Evolutionary conservation across 495 filamentous ascomycete species (phyloP), one percentile per base, ranked within the genome.

Genomic region (Friedmanniomyces endolithicus): DNA sequence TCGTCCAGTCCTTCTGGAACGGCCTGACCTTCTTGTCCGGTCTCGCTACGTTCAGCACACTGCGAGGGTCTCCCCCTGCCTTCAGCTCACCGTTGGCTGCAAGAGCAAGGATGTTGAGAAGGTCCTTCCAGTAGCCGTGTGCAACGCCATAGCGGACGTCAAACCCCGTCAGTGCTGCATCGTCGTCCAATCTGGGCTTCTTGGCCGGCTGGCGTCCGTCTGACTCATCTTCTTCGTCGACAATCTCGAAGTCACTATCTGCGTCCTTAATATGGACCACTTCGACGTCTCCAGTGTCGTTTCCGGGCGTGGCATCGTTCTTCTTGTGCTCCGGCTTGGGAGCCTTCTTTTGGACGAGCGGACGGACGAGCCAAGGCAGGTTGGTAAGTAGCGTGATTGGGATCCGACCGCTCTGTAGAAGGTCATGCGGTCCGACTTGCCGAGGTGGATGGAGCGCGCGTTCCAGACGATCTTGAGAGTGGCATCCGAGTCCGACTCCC

Each of bases 401-500:
- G 59, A 78, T 2, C 72, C 72, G 20, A 73, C 63, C 25, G 69
- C 69, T 8, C 71, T 65, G 59, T 78, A 78, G 47, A 73, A 71
- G 1, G 58, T 59, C 2, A 40, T 11, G 11, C 64, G 65, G 33
- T 65, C 67, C 49, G 63, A 55, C 60, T 76, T 74, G 46, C 74
- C 75, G 0, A 75, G 64, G 57, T 75, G 72, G 34, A 78, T 76
- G 46, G 69, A 72, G 20, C 75, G 71, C n/a, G 68, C 64, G 54
- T 75, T 73, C 65, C 73, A 76, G 59, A 78, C 70, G 58, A 76
- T 68, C 63, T 73, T 75, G 34, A 76, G 65, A 1, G 73, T 74
- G n/a, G 63, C 57, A 9, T 67, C 58, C 8, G 67, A 43, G 40
- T 75, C 71, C 12, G 65, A 56, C 0, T 54, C 49, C 74, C 74